A percentile compares a stretch with the other conserved stretches of the same genome.
Conservation (phyloP, 2,329 filamentous ascomycete genomes). For the Pseudophaeomoniella oleicola region DNA sequence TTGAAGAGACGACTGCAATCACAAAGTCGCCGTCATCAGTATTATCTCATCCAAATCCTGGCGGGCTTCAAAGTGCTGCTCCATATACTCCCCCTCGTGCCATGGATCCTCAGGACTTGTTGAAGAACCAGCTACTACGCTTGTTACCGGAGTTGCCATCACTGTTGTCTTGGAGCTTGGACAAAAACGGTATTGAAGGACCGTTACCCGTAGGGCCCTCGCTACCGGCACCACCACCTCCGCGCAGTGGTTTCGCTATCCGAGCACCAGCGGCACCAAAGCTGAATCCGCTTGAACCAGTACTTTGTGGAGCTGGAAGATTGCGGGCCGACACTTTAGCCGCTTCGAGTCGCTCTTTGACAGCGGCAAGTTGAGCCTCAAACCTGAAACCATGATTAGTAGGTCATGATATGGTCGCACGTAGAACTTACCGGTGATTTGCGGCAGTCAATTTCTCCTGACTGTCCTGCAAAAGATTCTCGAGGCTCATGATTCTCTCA, state of each 20-base stretch:
- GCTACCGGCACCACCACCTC: conserved; percentile 25
- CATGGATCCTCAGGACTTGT: conserved; percentile 8
- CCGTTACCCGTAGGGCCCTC: conserved; percentile 18
- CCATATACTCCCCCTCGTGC: neutral
- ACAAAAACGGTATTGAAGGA: conserved; percentile 17
- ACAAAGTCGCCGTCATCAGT: neutral
- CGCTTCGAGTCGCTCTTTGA: conserved; percentile 93
- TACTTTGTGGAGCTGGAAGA: conserved; percentile 45
- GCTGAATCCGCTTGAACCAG: conserved; percentile 50
- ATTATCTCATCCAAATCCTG: neutral
- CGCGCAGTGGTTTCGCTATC: conserved; percentile 51
- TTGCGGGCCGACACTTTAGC: conserved; percentile 89
- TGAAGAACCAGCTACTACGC: conserved; percentile 42
- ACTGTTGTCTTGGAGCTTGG: conserved; percentile 51
- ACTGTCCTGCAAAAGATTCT: conserved; percentile 83
- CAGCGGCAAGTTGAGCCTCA: conserved; percentile 87
- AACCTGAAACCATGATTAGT: conserved; percentile 46
- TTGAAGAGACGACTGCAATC: neutral
- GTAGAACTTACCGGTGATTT: conserved; percentile 71
- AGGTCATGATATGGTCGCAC: conserved; percentile 1
- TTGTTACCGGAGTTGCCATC: conserved; percentile 46
- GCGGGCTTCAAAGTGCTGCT: neutral
- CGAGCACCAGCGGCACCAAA: conserved; percentile 42
- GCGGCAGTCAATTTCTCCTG: conserved; percentile 96
- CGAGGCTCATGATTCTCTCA: conserved; percentile 88